phyloP scores from a whole-genome alignment of 495 filamentous ascomycete species.

The Neurospora discreta region DNA sequence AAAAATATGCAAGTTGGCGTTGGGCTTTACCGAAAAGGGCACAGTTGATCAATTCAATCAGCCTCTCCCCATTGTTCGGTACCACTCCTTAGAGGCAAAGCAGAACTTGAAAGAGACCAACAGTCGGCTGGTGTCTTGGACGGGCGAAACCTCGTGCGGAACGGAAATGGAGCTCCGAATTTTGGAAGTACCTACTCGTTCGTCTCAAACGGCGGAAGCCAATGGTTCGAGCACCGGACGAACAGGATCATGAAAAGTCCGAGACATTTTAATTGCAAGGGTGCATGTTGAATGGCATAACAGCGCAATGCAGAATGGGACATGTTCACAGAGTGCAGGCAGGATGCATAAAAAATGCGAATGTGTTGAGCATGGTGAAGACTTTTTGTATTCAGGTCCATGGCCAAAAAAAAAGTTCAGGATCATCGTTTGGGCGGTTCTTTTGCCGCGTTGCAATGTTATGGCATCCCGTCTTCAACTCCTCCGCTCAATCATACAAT shows the following conservation, averaged over 20 bases:
- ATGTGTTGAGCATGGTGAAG: not conserved
- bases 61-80: not conserved
- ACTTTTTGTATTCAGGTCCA: not conserved
- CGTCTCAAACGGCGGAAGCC: not conserved
- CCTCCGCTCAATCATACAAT: not conserved
- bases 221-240: not conserved
- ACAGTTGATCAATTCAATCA: not conserved
- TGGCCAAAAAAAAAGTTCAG: not conserved
- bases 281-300: not conserved
- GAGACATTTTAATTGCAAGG: not conserved
- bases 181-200: not conserved
- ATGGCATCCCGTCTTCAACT: not conserved
- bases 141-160: not conserved
- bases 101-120: not conserved
- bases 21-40: not conserved
- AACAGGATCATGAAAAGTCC: not conserved
- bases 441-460: not conserved
- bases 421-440: not conserved
- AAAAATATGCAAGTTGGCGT: too few relatives aligned
- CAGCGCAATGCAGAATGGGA: not conserved
- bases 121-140: not conserved
- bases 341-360: not conserved
- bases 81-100: not conserved
- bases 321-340: not conserved
- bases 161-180: not conserved